phyloP scores from a whole-genome alignment of 495 filamentous ascomycete genomes.

The Penicillium bialowiezense region DNA sequence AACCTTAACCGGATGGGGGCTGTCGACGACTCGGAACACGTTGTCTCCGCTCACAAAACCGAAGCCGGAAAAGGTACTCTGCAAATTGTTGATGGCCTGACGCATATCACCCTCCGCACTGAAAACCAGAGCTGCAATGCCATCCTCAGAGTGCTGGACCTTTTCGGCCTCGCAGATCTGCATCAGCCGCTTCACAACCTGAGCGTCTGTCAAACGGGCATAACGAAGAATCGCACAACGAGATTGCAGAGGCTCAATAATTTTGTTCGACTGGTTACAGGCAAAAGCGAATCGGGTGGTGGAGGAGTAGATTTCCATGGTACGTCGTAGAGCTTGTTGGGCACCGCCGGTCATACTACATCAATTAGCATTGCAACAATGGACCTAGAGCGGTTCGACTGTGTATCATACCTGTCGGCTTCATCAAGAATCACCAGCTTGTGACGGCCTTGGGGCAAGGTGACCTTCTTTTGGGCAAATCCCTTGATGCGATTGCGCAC shows the following conservation, averaged over 20 bases:
- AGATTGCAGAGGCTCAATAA: constrained; percentile 97
- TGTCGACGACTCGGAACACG: constrained; percentile 97
- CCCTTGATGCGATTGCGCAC: constrained; percentile 98
- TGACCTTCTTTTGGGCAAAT: constrained; percentile 99
- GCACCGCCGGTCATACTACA: constrained; percentile 88
- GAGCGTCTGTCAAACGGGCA: constrained; percentile 83
- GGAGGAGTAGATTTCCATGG: constrained; percentile 98
- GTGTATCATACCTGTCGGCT: constrained; percentile 77
- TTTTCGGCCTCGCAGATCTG: constrained; percentile 90
- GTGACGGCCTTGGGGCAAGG: constrained; percentile 82
- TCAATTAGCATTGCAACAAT: too few species aligned
- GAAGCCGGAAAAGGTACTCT: constrained; percentile 93
- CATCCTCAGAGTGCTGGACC: constrained; percentile 87
- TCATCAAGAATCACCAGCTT: constrained; percentile 98
- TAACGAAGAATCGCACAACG: constrained; percentile 96
- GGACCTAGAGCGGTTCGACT: too few species aligned
- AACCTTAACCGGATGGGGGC: constrained; percentile 94
- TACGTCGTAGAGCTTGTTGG: constrained; percentile 91
- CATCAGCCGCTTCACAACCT: constrained; percentile 83
- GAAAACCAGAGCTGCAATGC: constrained; percentile 92
- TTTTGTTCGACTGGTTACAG: constrained; percentile 98
- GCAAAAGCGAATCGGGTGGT: constrained; percentile 98
- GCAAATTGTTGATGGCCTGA: constrained; percentile 98
- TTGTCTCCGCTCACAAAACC: constrained; percentile 97
- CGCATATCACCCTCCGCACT: constrained; percentile 98